These are phyloP conservation scores for Penicillium macrosclerotiorum DNA, from an alignment of 495 filamentous ascomycete species.

Conservation along the genomic window DNA sequence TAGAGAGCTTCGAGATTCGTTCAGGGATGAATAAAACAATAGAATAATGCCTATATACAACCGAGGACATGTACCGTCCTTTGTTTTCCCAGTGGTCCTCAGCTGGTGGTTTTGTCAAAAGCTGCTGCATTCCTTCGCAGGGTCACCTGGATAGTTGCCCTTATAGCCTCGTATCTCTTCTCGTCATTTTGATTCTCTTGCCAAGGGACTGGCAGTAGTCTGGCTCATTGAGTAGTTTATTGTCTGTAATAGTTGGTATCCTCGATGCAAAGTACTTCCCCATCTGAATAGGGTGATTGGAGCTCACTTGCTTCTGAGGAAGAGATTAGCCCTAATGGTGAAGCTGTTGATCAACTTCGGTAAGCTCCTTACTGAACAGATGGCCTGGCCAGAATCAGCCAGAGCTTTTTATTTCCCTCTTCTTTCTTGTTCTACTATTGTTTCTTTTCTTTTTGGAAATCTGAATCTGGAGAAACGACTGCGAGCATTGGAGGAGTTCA, in stretches of 20 bases:
- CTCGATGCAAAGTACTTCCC: no score
- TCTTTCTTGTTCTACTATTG: no score
- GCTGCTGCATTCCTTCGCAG: neutral
- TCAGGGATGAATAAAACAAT: neutral
- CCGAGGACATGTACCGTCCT: neutral
- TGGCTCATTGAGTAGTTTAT: neutral
- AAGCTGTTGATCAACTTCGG: neutral
- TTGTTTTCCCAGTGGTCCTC: neutral
- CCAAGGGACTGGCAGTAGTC: neutral
- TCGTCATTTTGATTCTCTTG: neutral
- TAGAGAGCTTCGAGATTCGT: neutral
- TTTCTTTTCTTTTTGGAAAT: no score
- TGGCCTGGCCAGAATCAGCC: conserved; percentile 4
- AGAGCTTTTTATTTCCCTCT: no score
- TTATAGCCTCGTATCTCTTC: neutral
- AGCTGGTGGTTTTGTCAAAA: neutral
- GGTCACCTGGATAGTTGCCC: neutral
- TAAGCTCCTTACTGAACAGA: neutral
- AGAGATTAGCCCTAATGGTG: neutral
- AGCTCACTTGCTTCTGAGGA: neutral
- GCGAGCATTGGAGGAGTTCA: neutral
- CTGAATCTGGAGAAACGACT: no score
- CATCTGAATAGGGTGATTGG: no score
- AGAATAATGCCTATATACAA: neutral
- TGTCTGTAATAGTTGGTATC: no score